Conservation (phyloP, 2,329 filamentous ascomycete species). For the Pseudogymnoascus sp. region DNA sequence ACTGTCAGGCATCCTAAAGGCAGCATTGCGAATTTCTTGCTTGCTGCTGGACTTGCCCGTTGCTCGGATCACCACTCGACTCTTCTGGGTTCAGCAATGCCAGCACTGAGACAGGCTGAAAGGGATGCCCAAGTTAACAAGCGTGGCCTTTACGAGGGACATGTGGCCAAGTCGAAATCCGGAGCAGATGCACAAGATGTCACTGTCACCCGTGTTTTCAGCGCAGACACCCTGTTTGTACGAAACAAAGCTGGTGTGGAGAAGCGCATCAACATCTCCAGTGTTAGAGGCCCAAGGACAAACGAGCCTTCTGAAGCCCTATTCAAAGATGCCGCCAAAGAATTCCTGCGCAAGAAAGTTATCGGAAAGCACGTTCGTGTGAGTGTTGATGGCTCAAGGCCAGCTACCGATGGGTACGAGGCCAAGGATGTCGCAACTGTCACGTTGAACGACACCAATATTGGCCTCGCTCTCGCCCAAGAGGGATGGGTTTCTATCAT, state of each 20-base stretch:
- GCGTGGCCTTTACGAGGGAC: slow-evolving; percentile 72
- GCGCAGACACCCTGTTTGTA: slow-evolving; percentile 81
- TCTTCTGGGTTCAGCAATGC: slow-evolving; percentile 83
- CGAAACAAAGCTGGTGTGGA: slow-evolving; percentile 78
- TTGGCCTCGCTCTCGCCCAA: slow-evolving; percentile 79
- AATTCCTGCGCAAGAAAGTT: slow-evolving; percentile 84
- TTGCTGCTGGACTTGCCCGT: slow-evolving; percentile 80
- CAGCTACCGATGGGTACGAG: slow-evolving; percentile 83
- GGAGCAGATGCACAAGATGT: slow-evolving; percentile 64
- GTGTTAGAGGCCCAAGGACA: slow-evolving; percentile 84
- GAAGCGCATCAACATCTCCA: slow-evolving; percentile 87
- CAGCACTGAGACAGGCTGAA: slow-evolving; percentile 74
- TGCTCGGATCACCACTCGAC: slow-evolving; percentile 96
- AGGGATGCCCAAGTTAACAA: slow-evolving; percentile 71
- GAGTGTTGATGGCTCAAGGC: slow-evolving; percentile 81
- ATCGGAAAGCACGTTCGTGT: slow-evolving; percentile 95
- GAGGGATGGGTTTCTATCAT: slow-evolving; percentile 91
- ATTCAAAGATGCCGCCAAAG: slow-evolving; percentile 89
- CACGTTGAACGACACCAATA: slow-evolving; percentile 73
- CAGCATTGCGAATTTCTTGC: slow-evolving; percentile 84
- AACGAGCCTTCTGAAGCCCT: slow-evolving; percentile 80
- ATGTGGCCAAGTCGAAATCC: slow-evolving; percentile 59
- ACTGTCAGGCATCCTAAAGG: slow-evolving; percentile 80
- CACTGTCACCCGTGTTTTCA: slow-evolving; percentile 74
- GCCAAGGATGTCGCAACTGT: slow-evolving; percentile 92